Base-by-base conservation (phyloP, 768 basidiomycete species). In the Leccinum variicolor region DNA sequence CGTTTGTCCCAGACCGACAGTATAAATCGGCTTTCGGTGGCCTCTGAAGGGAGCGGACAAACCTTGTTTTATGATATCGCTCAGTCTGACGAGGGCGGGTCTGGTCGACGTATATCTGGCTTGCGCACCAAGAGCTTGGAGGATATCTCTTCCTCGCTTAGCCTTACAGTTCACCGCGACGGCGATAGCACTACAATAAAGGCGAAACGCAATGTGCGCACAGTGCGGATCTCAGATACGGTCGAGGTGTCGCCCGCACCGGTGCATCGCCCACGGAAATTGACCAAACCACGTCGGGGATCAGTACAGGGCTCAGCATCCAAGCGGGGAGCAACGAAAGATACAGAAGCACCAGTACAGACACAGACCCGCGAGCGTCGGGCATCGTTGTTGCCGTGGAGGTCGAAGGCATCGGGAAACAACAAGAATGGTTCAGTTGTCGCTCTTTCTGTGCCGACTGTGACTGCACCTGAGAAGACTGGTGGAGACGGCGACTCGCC, bases 21-120 rank as follows among this genome's bases (percentile, higher is more conserved):
- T 2, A 25, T 31, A 33, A 67, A 66, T 15, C 64, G 69, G 1
- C 61, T 73, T 49, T 70, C 69, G 0, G 36, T 62, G 2, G 49
- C 54, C 0, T 73, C 71, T 17, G 59, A 64, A 28, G 53, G 60
- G 17, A 70, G 69, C 15, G 69, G 69, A 1, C 62, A 67, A 25
- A 73, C 69, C 3, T 55, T 65, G 21, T 70, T 71, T 50, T 70
- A 59, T 23, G 69, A 70, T 17, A 14, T 64, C 28, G 53, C 53
- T 21, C 56, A 70, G 9, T 28, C 57, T 3, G 61, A 53, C 3
- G 58, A 5, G 8, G 58, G 51, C 15, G 46, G n/a, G 41, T 23
- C 26, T 41, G 43, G 34, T 23, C 55, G 5, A 3, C 46, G 25
- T 14, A 19, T 50, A 8, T 26, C 67, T 11, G 45, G 36, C 14